A percentile compares a stretch with the other conserved stretches of the same genome.
phyloP scores from a whole-genome alignment of 2,329 filamentous ascomycete species.

The Fusarium sublunatum region DNA sequence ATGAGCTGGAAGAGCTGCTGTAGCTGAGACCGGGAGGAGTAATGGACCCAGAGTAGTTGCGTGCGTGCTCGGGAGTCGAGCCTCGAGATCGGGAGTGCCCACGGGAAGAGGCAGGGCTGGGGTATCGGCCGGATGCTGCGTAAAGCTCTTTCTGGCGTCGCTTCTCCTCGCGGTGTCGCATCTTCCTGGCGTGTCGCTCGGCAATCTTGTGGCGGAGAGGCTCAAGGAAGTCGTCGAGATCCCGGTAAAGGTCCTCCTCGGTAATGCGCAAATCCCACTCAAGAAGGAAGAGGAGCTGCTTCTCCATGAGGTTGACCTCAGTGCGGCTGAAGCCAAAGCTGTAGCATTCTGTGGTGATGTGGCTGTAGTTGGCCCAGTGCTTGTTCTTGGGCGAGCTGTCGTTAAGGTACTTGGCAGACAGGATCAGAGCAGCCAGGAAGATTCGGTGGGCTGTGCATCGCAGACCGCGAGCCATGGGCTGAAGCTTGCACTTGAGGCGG shows the following conservation, averaged over 20 bases:
- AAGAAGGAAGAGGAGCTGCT: constrained; percentile 93
- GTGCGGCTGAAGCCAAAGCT: constrained; percentile 92
- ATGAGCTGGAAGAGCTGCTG: constrained; percentile 63
- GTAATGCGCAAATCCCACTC: constrained; percentile 93
- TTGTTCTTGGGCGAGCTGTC: constrained; percentile 99
- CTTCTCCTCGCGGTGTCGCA: constrained; percentile 62
- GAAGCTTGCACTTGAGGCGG: constrained; percentile 84
- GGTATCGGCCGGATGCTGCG: constrained; percentile 54
- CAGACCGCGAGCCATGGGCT: constrained; percentile 94
- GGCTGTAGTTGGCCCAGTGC: constrained; percentile 97
- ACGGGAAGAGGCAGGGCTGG: constrained; percentile 60
- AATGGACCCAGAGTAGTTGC: constrained; percentile 51
- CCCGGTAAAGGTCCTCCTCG: constrained; percentile 84
- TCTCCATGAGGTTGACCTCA: constrained; percentile 99
- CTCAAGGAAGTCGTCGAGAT: constrained; percentile 88
- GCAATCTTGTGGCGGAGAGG: constrained; percentile 77
- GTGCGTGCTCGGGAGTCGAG: constrained; percentile 55
- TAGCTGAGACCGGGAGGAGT: constrained; percentile 62
- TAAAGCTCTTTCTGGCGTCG: constrained; percentile 54
- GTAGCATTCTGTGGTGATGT: constrained; percentile 72
- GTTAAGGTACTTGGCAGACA: constrained; percentile 96
- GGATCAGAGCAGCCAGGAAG: constrained; percentile 88
- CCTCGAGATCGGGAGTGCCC: constrained; percentile 57
- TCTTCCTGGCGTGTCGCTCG: constrained; percentile 62
- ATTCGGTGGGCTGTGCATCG: constrained; percentile 97